Conservation (phyloP, 371 early-diverging fungal genomes). For the Apophysomyces sp. region DNA sequence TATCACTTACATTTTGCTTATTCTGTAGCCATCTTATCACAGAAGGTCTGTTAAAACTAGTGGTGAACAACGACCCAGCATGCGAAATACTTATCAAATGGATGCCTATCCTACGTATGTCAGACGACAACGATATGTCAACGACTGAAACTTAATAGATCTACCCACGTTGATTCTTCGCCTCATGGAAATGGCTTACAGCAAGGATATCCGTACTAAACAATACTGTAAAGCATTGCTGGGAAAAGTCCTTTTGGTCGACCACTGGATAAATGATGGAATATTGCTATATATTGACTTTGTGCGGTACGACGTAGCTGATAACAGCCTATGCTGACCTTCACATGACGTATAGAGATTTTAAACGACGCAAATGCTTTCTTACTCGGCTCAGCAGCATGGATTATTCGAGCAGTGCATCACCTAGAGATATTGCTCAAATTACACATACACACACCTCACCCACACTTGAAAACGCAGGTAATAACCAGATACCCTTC, state of each 20-base stretch:
- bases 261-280: slow-evolving; percentile 9
- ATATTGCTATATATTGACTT: slow-evolving; percentile 7
- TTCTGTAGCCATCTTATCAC: neutral
- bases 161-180: slow-evolving; percentile 1
- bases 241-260: slow-evolving; percentile 9
- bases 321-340: too few relatives aligned
- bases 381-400: neutral
- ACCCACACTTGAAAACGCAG: neutral
- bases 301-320: slow-evolving; percentile 11
- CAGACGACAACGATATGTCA: neutral
- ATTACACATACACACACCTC: neutral
- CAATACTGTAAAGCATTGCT: slow-evolving; percentile 18
- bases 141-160: neutral
- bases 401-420: neutral
- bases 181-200: slow-evolving; percentile 9
- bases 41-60: neutral
- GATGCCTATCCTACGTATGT: neutral
- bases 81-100: neutral
- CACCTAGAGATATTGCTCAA: neutral
- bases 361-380: neutral
- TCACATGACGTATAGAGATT: neutral
- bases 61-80: neutral
- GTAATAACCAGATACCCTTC: neutral
- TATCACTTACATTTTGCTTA: neutral
- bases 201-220: slow-evolving; percentile 1